These are phyloP conservation scores for Lipomyces yarrowii DNA, from an alignment of 1,139 yeast genomes.

Conservation along the genomic window DNA sequence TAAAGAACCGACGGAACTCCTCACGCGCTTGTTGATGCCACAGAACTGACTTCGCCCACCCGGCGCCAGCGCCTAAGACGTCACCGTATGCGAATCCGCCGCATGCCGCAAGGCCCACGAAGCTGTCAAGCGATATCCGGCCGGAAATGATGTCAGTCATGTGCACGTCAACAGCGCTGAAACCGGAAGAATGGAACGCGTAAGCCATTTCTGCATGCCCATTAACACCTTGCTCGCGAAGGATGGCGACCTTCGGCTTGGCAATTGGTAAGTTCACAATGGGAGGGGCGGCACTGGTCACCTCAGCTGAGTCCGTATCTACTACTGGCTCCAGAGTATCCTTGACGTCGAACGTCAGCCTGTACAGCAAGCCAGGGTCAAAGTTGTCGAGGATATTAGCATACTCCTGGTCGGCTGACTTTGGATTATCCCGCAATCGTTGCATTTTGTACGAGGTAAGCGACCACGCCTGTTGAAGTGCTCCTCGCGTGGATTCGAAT, in stretches of 20 bases:
- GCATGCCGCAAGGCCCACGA: conserved; percentile 96
- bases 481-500: conserved; percentile 61
- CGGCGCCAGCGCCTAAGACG: conserved; percentile 98
- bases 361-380: conserved; percentile 88
- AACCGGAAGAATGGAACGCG: conserved; percentile 94
- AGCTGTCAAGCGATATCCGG: conserved; percentile 68
- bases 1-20: conserved; percentile 80
- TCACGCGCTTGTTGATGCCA: conserved; percentile 76
- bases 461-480: conserved; percentile 83
- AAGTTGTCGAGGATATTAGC: conserved; percentile 70
- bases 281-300: conserved; percentile 28
- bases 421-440: conserved; percentile 91
- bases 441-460: conserved; percentile 90
- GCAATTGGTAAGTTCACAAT: conserved; percentile 7
- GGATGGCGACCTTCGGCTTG: conserved; percentile 89
- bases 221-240: conserved; percentile 98
- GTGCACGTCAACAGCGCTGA: conserved; percentile 89
- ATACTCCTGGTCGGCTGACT: conserved; percentile 84
- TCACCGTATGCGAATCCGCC: conserved; percentile 99
- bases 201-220: conserved; percentile 99
- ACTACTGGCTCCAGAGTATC: conserved; percentile 41
- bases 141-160: conserved; percentile 91
- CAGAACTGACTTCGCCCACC: conserved; percentile 98
- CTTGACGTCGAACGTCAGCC: conserved; percentile 65
- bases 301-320: conserved; percentile 37